Evolutionary conservation across 371 early-diverging fungal genomes (phyloP).

Genomic region (Apophysomyces variabilis): DNA sequence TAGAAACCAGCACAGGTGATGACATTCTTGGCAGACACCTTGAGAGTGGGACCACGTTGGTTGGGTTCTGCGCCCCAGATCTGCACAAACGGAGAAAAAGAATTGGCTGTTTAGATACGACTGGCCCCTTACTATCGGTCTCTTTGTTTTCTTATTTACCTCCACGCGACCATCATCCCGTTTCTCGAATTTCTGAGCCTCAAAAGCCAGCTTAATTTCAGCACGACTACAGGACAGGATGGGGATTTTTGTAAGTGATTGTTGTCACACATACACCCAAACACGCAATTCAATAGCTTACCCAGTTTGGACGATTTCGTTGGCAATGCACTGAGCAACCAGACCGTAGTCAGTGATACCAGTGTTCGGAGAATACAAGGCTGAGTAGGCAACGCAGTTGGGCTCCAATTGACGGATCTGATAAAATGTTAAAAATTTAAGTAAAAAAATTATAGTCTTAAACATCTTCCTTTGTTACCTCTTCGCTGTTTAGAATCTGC

Average conservation of each 20-base stretch:
- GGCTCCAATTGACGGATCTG: slow-evolving; percentile 53
- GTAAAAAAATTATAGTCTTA: neutral
- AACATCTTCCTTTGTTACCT: slow-evolving; percentile 27
- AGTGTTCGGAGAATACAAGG: slow-evolving; percentile 56
- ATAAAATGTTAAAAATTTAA: slow-evolving; percentile 1
- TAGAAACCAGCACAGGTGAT: slow-evolving; percentile 59
- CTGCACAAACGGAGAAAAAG: slow-evolving; percentile 12
- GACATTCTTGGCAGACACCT: slow-evolving; percentile 52
- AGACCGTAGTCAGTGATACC: slow-evolving; percentile 53
- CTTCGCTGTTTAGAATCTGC: slow-evolving; percentile 46
- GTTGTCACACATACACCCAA: no score
- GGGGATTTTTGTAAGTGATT: neutral
- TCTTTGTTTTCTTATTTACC: slow-evolving; percentile 7
- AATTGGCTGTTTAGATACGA: neutral
- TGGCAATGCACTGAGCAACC: slow-evolving; percentile 53
- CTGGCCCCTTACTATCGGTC: no score
- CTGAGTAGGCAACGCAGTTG: slow-evolving; percentile 53
- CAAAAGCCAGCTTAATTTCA: slow-evolving; percentile 55
- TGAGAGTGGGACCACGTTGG: slow-evolving; percentile 49
- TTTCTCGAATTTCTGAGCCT: slow-evolving; percentile 46
- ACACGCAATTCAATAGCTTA: slow-evolving; percentile 13
- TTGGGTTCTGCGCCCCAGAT: slow-evolving; percentile 53
- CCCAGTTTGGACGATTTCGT: slow-evolving; percentile 53
- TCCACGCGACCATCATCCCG: slow-evolving; percentile 44
- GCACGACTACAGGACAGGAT: slow-evolving; percentile 35